Base-by-base conservation (phyloP, 768 basidiomycete species). In the Boletus reticulatus region DNA sequence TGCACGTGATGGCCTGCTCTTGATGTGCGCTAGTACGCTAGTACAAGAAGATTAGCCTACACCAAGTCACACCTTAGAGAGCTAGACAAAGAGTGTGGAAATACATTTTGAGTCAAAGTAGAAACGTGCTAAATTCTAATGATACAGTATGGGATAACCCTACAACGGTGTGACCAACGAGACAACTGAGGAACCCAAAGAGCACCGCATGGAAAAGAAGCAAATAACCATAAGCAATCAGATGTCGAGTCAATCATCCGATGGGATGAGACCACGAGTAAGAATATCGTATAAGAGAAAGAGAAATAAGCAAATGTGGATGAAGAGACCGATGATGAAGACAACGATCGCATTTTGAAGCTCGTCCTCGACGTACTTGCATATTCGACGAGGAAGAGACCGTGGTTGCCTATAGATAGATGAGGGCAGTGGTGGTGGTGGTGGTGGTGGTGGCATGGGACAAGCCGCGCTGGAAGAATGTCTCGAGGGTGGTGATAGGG, bases 271-370 rank as follows among this genome's bases (percentile, higher is more conserved):
- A 37, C 68, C 68, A 24, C 67, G 66, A 7, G 59, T 60, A 11
- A 71, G 62, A 42, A 70, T 50, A 61, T 68, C 65, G 56, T 71
- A 71, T 22, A 72, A 41, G 19, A 70, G 62, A 19, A 57, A 69
- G 10, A 68, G 24, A 54, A 58, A 62, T 58, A 71, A 61, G 19
- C 69, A 71, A 24, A 54, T 22, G 36, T 72, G 59, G 54, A 71
- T 65, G 22, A 62, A 47, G 9, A 68, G 43, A n/a, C 69, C 69
- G 13, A 71, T 46, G 14, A 48, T 43, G 37, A 72, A 38, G 20
- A 70, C 54, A 10, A 59, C 53, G 17, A 72, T 22, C 7, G 67
- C 71, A 17, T 72, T 70, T 44, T 61, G 60, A 46, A 72, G 41
- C 39, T 71, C 71, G 32, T 70, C 62, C 36, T 62, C 67, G 52